Evolutionary conservation across 768 basidiomycete genomes (phyloP), one percentile per base, ranked within the genome.

Genomic region (Filobasidium wieringae): DNA sequence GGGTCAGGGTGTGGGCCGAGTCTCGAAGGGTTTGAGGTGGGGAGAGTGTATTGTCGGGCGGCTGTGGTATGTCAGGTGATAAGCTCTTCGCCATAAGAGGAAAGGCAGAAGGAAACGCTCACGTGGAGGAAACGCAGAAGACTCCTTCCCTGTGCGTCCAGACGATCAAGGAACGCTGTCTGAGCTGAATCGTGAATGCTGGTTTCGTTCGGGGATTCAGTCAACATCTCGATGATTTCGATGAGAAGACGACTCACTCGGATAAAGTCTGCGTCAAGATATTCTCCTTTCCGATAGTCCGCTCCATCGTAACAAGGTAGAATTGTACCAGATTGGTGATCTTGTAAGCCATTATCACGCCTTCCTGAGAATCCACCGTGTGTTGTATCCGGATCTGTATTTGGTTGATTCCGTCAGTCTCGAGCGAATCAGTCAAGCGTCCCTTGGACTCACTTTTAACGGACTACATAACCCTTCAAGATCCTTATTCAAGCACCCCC

Each of bases 281-380:
- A 1, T 92, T 88, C 2, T 85, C 77, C n/a, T 81, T 79, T 0
- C 95, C 95, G 40, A 96, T 84, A 1, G 92, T 96, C 49, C 88
- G 80, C 51, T 82, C 80, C 90, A 99, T 95, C 4, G 91, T 96
- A 31, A 90, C 73, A 68, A 84, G 77, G 71, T 97, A 99, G 69
- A 97, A 99, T 63, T 93, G 88, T 8, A 99, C 74, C n/a, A 97
- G 77, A 66, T 93, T 96, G 47, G 89, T 85, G 52, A 97, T 84
- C 72, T 88, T 91, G 77, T 90, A 99, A 0, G 87, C 83, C 43
- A 85, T 81, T 58, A 97, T 89, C 59, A 86, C 84, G 64, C 88
- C 91, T 73, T 96, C 93, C 69, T 99, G 93, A 0, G 86, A 87
- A 40, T 86, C 82, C 31, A 95, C 82, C 2, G 91, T 95, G 71